Percentiles rank a stretch among this genome's conserved stretches.
Evolutionary conservation across 257 asterid species (phyloP).

Genomic region (Nicotiana paniculata): DNA sequence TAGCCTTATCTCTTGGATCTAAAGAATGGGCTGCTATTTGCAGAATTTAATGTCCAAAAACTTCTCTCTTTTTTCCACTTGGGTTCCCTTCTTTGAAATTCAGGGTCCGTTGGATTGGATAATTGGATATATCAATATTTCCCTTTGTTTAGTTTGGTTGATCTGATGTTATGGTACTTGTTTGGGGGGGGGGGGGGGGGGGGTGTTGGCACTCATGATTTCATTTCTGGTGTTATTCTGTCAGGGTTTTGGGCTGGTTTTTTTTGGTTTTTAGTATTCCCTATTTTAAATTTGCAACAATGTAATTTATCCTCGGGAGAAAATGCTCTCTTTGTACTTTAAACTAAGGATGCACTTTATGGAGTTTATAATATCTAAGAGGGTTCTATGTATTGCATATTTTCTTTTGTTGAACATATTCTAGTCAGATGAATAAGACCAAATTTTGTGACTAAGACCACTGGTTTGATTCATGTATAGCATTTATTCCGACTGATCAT

Average conservation of each 20-base stretch:
- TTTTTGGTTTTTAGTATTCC: background rate
- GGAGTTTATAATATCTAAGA: background rate
- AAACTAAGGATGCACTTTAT: background rate
- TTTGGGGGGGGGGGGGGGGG: background rate
- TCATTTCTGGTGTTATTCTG: background rate
- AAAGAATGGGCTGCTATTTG: background rate
- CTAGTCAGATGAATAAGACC: background rate
- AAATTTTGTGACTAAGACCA: background rate
- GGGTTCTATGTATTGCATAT: background rate
- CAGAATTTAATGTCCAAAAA: background rate
- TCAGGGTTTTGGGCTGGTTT: conserved; percentile 24
- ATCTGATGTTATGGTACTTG: conserved; percentile 1
- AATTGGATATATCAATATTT: conserved; percentile 37
- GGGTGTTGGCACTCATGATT: background rate
- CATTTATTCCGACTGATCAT: background rate
- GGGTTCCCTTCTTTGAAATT: conserved; percentile 5
- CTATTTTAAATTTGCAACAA: background rate
- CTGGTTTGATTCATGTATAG: background rate
- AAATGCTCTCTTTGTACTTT: background rate
- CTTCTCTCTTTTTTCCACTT: background rate
- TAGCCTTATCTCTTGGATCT: background rate
- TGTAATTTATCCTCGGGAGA: background rate
- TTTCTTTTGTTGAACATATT: background rate
- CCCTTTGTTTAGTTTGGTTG: conserved; percentile 15
- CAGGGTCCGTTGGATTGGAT: conserved; percentile 29